Base-by-base conservation (phyloP, 441 rosid genomes). In the Aleurites moluccanus region DNA sequence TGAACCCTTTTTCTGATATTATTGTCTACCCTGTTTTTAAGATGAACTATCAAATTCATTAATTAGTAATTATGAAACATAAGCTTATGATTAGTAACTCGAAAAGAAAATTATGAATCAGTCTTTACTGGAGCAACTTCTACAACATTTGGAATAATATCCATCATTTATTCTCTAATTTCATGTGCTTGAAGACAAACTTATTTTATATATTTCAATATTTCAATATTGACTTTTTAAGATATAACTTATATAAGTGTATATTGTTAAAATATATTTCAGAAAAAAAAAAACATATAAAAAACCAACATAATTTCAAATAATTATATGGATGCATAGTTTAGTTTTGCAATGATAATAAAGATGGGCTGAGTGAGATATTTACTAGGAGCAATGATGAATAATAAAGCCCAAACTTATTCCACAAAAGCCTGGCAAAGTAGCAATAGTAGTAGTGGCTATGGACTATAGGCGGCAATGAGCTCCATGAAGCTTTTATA, bases 381-480 rank as follows among this genome's bases (percentile, higher is more conserved):
- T 25, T 78, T 80, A 88, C 97, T 55, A 69, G 77, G 78, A 70
- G 89, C 94, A 92, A 20, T 94, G 94, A 47, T 80, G 85, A 63
- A 92, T 75, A 70, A 73, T 75, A 85, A 92, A 91, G 73, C 98
- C 94, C 33, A 92, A 78, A 42, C 81, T 70, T 55, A 88, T 82
- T 1, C 92, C 96, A 35, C 98, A 94, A 69, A 94, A 81, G 61
- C 97, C 97, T 0, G 97, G 92, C 60, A 91, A 67, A 21, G 93
- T 89, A 42, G 97, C 90, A 30, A 92, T 85, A 27, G 89, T n/a
- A n/a, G n/a, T 88, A 0, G 98, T 85, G 76, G 92, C 90, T 45
- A 91, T 0, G 90, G 79, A 50, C 71, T 85, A 73, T 85, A 84
- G 62, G 85, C 61, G 27, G 72, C 61, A 40, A 90, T 83, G 73